phyloP scores from a whole-genome alignment of 768 basidiomycete genomes.

The Lactifluus subvellereus region DNA sequence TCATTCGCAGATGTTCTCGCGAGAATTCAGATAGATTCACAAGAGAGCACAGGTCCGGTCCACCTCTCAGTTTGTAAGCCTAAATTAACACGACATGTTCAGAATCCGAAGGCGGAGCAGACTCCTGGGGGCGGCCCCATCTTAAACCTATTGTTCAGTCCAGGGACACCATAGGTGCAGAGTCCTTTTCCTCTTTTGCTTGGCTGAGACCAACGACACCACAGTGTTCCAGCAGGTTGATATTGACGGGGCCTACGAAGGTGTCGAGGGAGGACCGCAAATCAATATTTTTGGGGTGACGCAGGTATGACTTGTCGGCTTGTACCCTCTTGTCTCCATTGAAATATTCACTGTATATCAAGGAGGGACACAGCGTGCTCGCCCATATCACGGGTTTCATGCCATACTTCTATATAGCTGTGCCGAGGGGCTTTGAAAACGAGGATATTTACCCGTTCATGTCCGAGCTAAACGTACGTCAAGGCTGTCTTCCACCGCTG shows the following conservation, averaged over 20 bases:
- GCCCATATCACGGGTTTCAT: constrained; percentile 75
- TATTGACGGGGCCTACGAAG: constrained; percentile 61
- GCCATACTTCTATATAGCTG: constrained; percentile 90
- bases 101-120: constrained; percentile 76
- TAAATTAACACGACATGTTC: constrained; percentile 3
- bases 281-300: constrained; percentile 89
- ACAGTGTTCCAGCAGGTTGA: constrained; percentile 97
- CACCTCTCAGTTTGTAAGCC: not conserved
- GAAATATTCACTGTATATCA: not conserved
- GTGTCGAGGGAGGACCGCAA: constrained; percentile 37
- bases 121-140: constrained; percentile 64
- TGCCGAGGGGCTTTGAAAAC: constrained; percentile 74
- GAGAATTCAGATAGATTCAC: constrained; percentile 32
- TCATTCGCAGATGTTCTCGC: constrained; percentile 40
- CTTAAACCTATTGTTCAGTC: constrained; percentile 51
- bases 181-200: constrained; percentile 24
- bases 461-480: constrained; percentile 68
- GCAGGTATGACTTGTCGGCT: constrained; percentile 42
- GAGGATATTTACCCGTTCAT: constrained; percentile 62
- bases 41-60: constrained; percentile 22
- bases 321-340: not conserved
- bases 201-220: not conserved
- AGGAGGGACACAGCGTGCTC: constrained; percentile 88
- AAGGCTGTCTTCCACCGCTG: not conserved
- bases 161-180: constrained; percentile 59